Percentiles rank a stretch among this genome's conserved stretches.
These are phyloP conservation scores for Volutella citrinella DNA, from an alignment of 2,329 filamentous ascomycete species.

Conservation along the genomic window DNA sequence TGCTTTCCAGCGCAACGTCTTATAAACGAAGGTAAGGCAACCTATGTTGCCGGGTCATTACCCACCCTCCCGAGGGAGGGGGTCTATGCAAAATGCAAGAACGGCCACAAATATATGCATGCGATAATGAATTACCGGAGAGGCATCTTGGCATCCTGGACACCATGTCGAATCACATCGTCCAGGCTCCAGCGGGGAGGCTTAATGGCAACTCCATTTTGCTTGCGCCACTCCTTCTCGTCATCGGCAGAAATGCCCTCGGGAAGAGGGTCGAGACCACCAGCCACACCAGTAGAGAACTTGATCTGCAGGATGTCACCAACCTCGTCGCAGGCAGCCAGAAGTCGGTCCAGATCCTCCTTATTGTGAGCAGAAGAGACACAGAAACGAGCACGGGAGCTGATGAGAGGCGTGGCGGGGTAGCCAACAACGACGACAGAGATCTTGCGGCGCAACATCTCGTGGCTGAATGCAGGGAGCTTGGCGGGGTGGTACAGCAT, in stretches of 20 bases:
- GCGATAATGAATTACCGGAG: slow-evolving; percentile 59
- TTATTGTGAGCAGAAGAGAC: slow-evolving; percentile 96
- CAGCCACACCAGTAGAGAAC: slow-evolving; percentile 93
- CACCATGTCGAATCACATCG: slow-evolving; percentile 73
- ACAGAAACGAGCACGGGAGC: slow-evolving; percentile 92
- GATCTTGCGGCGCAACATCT: slow-evolving; percentile 97
- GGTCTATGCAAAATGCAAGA: too few relatives aligned
- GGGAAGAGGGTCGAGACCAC: slow-evolving; percentile 74
- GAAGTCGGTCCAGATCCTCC: slow-evolving; percentile 88
- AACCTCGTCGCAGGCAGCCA: slow-evolving; percentile 88
- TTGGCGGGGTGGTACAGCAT: slow-evolving; percentile 98
- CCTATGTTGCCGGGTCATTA: too few relatives aligned
- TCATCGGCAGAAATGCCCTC: slow-evolving; percentile 69
- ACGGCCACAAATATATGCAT: too few relatives aligned
- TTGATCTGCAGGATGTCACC: slow-evolving; percentile 91
- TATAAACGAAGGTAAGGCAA: too few relatives aligned
- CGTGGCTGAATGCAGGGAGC: slow-evolving; percentile 96
- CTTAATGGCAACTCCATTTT: slow-evolving; percentile 63
- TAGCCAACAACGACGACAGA: slow-evolving; percentile 97
- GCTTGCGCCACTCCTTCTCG: slow-evolving; percentile 65
- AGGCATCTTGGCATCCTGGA: slow-evolving; percentile 70
- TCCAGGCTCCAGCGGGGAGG: slow-evolving; percentile 82
- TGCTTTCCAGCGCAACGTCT: too few relatives aligned
- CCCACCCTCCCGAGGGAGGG: too few relatives aligned
- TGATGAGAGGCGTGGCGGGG: slow-evolving; percentile 91